These are phyloP conservation scores for Gracilaria caudata DNA, from an alignment of 23 red algal genomes.

Conservation along the genomic window DNA sequence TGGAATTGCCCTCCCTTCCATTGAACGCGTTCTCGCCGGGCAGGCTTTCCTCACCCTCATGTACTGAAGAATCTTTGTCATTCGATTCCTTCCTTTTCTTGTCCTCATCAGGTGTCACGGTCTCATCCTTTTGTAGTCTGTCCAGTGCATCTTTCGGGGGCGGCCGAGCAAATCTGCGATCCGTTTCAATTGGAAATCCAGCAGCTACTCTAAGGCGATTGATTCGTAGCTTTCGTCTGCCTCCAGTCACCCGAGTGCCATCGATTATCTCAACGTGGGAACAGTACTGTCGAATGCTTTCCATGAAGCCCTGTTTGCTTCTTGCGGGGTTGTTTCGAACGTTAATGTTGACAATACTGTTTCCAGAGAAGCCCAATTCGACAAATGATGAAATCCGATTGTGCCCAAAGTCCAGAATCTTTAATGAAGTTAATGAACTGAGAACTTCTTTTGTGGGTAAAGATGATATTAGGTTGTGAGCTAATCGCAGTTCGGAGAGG, in stretches of 20 bases:
- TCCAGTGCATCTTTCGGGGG: conserved; percentile 3
- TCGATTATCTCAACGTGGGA: conserved; percentile 31
- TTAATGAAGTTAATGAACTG: neutral
- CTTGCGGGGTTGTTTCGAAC: conserved; percentile 37
- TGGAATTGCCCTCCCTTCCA: neutral
- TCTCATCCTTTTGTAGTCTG: neutral
- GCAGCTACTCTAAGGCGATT: conserved; percentile 51
- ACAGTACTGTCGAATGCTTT: neutral
- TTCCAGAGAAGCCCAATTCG: neutral
- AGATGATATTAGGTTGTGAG: conserved; percentile 55
- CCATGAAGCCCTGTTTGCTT: neutral
- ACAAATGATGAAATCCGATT: conserved; percentile 47
- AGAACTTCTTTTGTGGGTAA: conserved; percentile 29
- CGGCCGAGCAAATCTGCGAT: conserved; percentile 48
- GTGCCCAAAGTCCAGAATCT: conserved; percentile 63
- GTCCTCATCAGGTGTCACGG: neutral
- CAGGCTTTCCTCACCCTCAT: neutral
- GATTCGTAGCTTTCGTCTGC: conserved; percentile 58
- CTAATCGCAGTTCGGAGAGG: conserved; percentile 54
- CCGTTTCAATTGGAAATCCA: conserved; percentile 43
- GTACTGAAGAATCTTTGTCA: neutral
- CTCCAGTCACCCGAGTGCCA: conserved; percentile 46
- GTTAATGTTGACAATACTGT: conserved; percentile 43
- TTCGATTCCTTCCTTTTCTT: neutral
- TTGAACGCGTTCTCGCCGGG: neutral